Evolutionary conservation across 768 basidiomycete species (phyloP).

Genomic region (Boletus edulis): DNA sequence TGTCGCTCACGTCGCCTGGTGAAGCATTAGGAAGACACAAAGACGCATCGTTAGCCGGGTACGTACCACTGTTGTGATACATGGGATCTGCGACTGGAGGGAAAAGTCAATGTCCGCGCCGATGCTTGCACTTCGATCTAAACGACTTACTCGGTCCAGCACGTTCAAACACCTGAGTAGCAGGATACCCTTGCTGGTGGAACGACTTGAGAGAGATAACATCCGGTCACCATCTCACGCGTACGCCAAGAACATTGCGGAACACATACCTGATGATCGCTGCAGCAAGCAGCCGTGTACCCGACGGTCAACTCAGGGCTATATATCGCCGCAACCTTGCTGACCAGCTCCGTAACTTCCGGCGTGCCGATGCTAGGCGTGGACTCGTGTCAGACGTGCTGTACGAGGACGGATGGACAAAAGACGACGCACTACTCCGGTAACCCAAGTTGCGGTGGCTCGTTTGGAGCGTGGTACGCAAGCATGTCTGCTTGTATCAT

Average conservation of each 20-base stretch:
- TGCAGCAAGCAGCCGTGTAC: constrained; percentile 78
- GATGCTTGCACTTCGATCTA: neutral
- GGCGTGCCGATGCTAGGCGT: constrained; percentile 68
- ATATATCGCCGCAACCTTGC: constrained; percentile 75
- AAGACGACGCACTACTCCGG: constrained; percentile 56
- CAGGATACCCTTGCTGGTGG: constrained; percentile 78
- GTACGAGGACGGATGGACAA: neutral
- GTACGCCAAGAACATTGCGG: neutral
- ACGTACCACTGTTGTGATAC: constrained; percentile 80
- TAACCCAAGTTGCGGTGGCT: constrained; percentile 81
- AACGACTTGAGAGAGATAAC: constrained; percentile 51
- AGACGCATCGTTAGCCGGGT: neutral
- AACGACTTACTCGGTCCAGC: constrained; percentile 60
- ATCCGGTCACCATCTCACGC: neutral
- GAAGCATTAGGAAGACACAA: neutral
- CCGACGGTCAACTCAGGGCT: constrained; percentile 77
- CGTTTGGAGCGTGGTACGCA: constrained; percentile 74
- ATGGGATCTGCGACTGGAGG: constrained; percentile 76
- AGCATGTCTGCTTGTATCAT: constrained; percentile 95
- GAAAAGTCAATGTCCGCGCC: neutral
- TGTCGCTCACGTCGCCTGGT: constrained; percentile 72
- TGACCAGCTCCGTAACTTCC: constrained; percentile 71
- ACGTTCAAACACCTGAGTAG: constrained; percentile 87
- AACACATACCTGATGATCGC: constrained; percentile 73
- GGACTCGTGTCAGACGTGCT: neutral